Percentiles rank a stretch among this genome's conserved stretches.
phyloP scores from a whole-genome alignment of 2,329 filamentous ascomycete species.

The Chaetomiaceae sp. region DNA sequence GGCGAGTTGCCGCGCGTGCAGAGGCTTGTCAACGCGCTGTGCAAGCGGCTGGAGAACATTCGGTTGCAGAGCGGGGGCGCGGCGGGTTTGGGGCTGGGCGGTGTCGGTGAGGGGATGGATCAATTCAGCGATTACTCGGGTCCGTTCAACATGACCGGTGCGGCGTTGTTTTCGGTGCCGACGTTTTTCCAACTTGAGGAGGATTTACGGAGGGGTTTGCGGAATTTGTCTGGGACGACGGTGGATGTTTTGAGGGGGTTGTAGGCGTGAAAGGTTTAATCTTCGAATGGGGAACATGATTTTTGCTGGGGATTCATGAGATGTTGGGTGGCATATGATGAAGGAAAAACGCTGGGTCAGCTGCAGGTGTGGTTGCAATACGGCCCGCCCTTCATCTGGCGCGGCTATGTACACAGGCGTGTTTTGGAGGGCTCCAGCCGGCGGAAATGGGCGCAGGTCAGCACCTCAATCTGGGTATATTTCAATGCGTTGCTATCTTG shows the following conservation, averaged over 20 bases:
- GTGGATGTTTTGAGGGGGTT: neutral
- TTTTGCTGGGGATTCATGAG: too few relatives aligned
- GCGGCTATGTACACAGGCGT: too few relatives aligned
- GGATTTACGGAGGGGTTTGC: neutral
- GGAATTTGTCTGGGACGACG: neutral
- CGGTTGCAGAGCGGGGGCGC: neutral
- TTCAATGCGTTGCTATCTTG: too few relatives aligned
- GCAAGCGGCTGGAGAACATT: slow-evolving; percentile 18
- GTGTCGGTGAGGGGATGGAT: neutral
- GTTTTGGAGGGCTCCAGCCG: too few relatives aligned
- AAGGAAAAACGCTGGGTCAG: too few relatives aligned
- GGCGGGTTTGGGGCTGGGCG: neutral
- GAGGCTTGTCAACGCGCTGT: slow-evolving; percentile 25
- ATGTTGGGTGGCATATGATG: too few relatives aligned
- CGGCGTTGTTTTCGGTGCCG: neutral
- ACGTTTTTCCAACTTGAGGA: slow-evolving; percentile 1
- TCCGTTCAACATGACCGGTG: neutral
- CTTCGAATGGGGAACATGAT: too few relatives aligned
- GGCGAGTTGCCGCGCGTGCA: slow-evolving; percentile 32
- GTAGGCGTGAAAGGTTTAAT: neutral
- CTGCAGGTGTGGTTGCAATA: too few relatives aligned
- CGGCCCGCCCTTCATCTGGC: too few relatives aligned
- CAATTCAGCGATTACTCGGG: too few relatives aligned
- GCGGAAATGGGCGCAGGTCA: too few relatives aligned
- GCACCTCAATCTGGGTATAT: too few relatives aligned